Evolutionary conservation across 371 early-diverging fungal genomes (phyloP), one percentile per base, ranked within the genome.

Genomic region (Nematocida ausubeli): DNA sequence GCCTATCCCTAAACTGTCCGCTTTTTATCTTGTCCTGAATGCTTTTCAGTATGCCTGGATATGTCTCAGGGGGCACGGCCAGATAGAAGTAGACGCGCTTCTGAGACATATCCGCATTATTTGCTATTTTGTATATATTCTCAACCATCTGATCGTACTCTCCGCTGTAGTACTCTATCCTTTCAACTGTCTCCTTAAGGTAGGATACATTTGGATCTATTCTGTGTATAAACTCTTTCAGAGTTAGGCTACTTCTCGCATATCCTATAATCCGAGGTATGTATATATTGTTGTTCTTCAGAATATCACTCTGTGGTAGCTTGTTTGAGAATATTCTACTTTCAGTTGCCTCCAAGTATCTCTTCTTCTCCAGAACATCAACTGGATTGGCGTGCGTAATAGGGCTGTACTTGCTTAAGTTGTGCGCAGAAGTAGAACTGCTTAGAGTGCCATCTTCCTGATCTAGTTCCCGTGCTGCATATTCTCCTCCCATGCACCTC

Each of bases 41-140:
- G 14, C 30, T 58, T 12, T 79, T 83, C 9, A 93, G 89, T 6
- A 95, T 92, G 3, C 88, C 84, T 32, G 90, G 88, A 86, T 95
- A 99, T 30, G 93, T 92, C 6, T 90, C 89, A 6, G 99, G 96
- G 19, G 99, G 99, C 42, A 96, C 85, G 0, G 99, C 95, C 90
- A 99, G 90, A 85, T 99, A 99, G 82, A 94, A 95, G 37, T 95
- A 83, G 35, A 93, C 7, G 37, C 28, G 40, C 49, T 4, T n/a
- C 4, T 75, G 35, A 26, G 28, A 22, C 32, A 50, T 44, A 44
- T 44, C 2, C 2, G 3, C 19, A 44, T 44, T 44, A 44, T 44
- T 14, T 3, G 9, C 47, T 44, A 0, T 3, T 14, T 44, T 44
- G 14, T 56, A 58, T 34, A 87, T 37, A 37, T 32, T 66, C 2